Percentiles rank a stretch among this genome's conserved stretches.
phyloP scores from a whole-genome alignment of 2,329 filamentous ascomycete genomes.

The Colletotrichum abscissum region DNA sequence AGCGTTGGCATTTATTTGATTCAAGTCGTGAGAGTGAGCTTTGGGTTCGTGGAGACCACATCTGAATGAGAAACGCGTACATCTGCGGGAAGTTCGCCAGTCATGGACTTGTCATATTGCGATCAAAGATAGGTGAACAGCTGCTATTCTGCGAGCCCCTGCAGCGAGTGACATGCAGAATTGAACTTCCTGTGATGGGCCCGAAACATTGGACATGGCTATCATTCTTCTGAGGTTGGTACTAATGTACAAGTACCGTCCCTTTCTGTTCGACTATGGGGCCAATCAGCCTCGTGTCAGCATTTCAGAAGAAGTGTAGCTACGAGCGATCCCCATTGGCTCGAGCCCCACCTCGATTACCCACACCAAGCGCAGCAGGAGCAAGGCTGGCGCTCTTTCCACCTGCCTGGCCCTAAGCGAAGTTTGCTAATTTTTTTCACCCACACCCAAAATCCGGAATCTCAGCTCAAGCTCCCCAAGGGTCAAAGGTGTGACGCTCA shows the following conservation, averaged over 20 bases:
- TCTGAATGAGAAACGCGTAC: neutral
- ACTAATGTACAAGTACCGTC: neutral
- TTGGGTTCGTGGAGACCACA: neutral
- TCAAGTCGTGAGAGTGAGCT: neutral
- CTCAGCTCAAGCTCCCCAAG: constrained; percentile 39
- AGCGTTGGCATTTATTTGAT: neutral
- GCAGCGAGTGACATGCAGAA: constrained; percentile 8
- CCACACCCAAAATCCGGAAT: constrained; percentile 47
- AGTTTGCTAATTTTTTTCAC: constrained; percentile 16
- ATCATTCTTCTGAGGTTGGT: neutral
- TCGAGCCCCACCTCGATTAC: constrained; percentile 3
- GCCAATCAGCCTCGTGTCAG: constrained; percentile 18
- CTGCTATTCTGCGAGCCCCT: neutral
- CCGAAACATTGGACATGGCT: neutral
- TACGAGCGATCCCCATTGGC: constrained; percentile 14
- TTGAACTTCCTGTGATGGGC: neutral
- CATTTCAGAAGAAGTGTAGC: neutral
- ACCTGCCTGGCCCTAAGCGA: constrained; percentile 4
- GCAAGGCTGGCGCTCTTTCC: constrained; percentile 22
- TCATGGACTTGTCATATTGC: neutral
- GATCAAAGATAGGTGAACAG: neutral
- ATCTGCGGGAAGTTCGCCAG: neutral
- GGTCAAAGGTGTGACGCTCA: constrained; percentile 38
- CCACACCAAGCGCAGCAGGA: neutral
- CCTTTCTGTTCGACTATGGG: neutral